Evolutionary conservation across 2,329 filamentous ascomycete genomes (phyloP).

Genomic region (Fusarium pseudograminearum): DNA sequence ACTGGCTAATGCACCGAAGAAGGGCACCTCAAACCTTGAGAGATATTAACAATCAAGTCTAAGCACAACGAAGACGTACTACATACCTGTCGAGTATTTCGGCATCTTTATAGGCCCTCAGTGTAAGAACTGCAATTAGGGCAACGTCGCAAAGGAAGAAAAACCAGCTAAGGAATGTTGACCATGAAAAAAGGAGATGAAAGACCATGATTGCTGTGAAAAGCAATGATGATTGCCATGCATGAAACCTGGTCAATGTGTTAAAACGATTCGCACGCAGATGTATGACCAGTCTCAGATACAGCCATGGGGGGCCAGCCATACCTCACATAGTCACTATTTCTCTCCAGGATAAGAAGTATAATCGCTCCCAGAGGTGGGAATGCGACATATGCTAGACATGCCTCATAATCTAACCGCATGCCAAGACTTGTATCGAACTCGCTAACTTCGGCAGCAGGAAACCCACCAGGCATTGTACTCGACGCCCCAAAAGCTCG

Average conservation of each 20-base stretch:
- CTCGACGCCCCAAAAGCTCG: constrained; percentile 42
- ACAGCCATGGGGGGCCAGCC: constrained; percentile 39
- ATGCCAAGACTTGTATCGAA: constrained; percentile 93
- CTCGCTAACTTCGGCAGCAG: constrained; percentile 72
- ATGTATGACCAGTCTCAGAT: background rate
- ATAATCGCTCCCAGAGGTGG: constrained; percentile 89
- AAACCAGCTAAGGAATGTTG: constrained; percentile 83
- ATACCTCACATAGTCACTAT: constrained; percentile 96
- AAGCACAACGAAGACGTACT: background rate
- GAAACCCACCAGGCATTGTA: constrained; percentile 55
- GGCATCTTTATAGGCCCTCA: constrained; percentile 87
- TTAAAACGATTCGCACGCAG: constrained; percentile 17
- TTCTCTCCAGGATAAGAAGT: constrained; percentile 86
- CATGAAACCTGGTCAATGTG: constrained; percentile 79
- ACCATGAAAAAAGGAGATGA: constrained; percentile 90
- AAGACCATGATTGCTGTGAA: constrained; percentile 81
- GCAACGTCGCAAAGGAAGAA: constrained; percentile 81
- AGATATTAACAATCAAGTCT: constrained; percentile 8
- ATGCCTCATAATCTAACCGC: constrained; percentile 89
- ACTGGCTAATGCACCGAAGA: constrained; percentile 87
- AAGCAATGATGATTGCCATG: constrained; percentile 90
- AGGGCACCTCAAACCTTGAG: constrained; percentile 83
- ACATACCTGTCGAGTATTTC: constrained; percentile 71
- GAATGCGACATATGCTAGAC: constrained; percentile 85
- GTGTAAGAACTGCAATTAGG: constrained; percentile 80